Base-by-base conservation (phyloP, 2,329 filamentous ascomycete species). In the Fulvia fulva region DNA sequence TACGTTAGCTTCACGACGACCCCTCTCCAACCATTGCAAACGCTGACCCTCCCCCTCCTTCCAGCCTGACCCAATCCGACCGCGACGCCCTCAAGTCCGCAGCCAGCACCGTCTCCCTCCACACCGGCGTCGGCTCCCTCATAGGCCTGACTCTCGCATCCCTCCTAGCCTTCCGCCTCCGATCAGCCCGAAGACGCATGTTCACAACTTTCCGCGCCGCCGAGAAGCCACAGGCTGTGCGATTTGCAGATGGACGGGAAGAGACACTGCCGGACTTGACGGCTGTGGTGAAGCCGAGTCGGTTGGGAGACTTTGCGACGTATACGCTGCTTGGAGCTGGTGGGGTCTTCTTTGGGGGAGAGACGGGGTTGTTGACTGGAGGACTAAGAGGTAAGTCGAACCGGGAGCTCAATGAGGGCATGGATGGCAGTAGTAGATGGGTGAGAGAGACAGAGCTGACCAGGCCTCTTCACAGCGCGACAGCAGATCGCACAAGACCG, bases 291-390 rank as follows among this genome's bases (percentile, higher is more conserved):
- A 78, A 80, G 46, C 86, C 86, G 0, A 83, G 81, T 1, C 76
- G 76, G 0, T 67, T 82, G 51, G 85, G 85, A 14, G 86, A 89
- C 62, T 68, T 84, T 26, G 81, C 83, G 3, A 83, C 86, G 0
- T 87, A 86, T 67, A 80, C 82, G 60, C 81, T 88, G 67, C 85
- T 87, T 49, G 80, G 81, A 0, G 68, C 81, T 0, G 85, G 84
- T 14, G 85, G 86, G 0, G 68, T 87, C 5, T 84, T 89, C 60
- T 62, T 89, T 5, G 85, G 85, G 7, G 86, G 86, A 7, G 86
- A 89, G 73, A 72, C 80, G 12, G 86, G 86, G 0, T 73, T 88
- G 49, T 62, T 87, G 57, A 80, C 78, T 0, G 86, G 87, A 0
- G 79, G 78, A 0, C 32, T 50, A 2, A 25, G 26, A 11, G 77